Base-by-base conservation (phyloP, 2,329 filamentous ascomycete genomes). In the Claviceps humidiphila region DNA sequence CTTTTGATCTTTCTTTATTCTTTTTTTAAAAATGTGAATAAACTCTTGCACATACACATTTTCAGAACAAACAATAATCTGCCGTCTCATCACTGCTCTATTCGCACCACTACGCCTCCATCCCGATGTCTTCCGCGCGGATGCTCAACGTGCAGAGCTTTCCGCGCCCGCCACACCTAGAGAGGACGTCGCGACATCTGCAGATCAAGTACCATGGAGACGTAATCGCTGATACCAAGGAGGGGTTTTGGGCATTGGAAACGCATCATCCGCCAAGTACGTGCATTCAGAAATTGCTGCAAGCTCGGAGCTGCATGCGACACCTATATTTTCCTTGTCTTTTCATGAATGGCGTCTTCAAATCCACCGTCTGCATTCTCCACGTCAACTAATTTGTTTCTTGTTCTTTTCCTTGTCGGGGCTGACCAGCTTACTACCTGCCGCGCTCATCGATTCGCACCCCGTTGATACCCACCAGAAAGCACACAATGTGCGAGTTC, bases 201-300 rank as follows among this genome's bases (percentile, higher is more conserved):
- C 71, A 73, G 56, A 72, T 84, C 55, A 76, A 73, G 61, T 81
- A 76, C 71, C 68, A 74, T 26, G 74, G 72, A 20, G 65, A 74
- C 46, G 66, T 72, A 48, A 74, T 83, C 55, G 80, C 77, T 11
- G 76, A 82, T 44, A 81, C 80, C 6, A 74, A 68, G 51, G 71
- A 77, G 46, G 77, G 74, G 2, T 82, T 74, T 61, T 82, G 80
- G 79, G 78, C 80, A 4, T 66, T 83, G 38, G 78, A 83, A 62
- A 81, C 78, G 17, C 76, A 78, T 57, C 79, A 82, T 58, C 77
- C 80, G 38, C 80, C 80, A 5, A 81, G 75, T 78, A 59, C 47
- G 69, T 68, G 14, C 16, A n/a, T 30, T 20, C 20, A 20, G 20
- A 20, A 8, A 30, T 30, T 30, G 26, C 8, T 3, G 3, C 26